These are phyloP conservation scores for Dothideomycetes sp. DNA, from an alignment of 2,329 filamentous ascomycete genomes.

Conservation along the genomic window DNA sequence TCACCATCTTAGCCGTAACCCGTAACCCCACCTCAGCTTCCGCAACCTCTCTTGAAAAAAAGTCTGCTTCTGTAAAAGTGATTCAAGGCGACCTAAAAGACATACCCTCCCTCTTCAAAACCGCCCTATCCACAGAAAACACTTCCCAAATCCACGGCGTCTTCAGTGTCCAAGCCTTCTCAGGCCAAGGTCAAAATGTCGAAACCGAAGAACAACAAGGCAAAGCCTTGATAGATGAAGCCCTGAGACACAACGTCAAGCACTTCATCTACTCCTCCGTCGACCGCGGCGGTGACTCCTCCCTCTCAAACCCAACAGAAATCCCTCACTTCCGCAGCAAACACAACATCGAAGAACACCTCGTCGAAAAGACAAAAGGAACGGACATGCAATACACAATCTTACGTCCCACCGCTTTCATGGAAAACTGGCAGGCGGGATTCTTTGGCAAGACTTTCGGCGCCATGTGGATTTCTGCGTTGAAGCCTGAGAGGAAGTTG, in stretches of 20 bases:
- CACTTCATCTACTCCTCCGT: slow-evolving; percentile 55
- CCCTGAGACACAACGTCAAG: slow-evolving; percentile 43
- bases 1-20: slow-evolving; percentile 52
- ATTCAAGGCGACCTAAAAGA: slow-evolving; percentile 51
- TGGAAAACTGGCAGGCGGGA: slow-evolving; percentile 47
- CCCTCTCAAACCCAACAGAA: slow-evolving; percentile 43
- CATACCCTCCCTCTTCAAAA: slow-evolving; percentile 39
- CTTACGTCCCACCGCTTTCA: slow-evolving; percentile 53
- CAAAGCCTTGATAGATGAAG: slow-evolving; percentile 47
- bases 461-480: slow-evolving; percentile 31
- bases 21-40: slow-evolving; percentile 44
- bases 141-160: slow-evolving; percentile 41
- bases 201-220: slow-evolving; percentile 45
- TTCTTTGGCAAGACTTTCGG: slow-evolving; percentile 43
- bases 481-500: slow-evolving; percentile 15
- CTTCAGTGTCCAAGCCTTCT: slow-evolving; percentile 47
- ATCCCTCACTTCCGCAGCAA: slow-evolving; percentile 56
- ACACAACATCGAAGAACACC: slow-evolving; percentile 51
- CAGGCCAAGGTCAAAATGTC: slow-evolving; percentile 30
- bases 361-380: slow-evolving; percentile 38
- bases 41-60: slow-evolving; percentile 40
- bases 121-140: slow-evolving; percentile 18
- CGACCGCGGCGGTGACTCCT: slow-evolving; percentile 52
- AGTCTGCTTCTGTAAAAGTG: slow-evolving; percentile 42
- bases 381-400: slow-evolving; percentile 51